phyloP scores from a whole-genome alignment of 805 yeast genomes.

The Metschnikowia lochheadii region DNA sequence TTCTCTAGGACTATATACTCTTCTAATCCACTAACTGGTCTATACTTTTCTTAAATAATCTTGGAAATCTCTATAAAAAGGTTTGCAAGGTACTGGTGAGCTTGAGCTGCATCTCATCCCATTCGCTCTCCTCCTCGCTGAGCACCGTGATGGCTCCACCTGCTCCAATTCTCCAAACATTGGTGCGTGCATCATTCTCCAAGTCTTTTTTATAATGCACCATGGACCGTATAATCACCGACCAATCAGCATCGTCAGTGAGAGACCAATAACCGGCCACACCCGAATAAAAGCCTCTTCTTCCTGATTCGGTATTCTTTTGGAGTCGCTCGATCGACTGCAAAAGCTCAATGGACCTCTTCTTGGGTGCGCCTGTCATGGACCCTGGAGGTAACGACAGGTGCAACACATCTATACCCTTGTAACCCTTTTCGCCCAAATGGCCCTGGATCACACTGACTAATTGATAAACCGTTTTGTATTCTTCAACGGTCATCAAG shows the following conservation, averaged over 20 bases:
- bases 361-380: slow-evolving; percentile 99
- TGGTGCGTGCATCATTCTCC: slow-evolving; percentile 19
- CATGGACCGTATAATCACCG: slow-evolving; percentile 85
- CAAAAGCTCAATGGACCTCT: slow-evolving; percentile 80
- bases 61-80: slow-evolving; percentile 32
- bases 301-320: slow-evolving; percentile 30
- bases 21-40: too few relatives aligned
- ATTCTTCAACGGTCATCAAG: slow-evolving; percentile 90
- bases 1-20: too few relatives aligned
- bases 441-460: slow-evolving; percentile 84
- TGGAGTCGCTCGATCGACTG: slow-evolving; percentile 52
- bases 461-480: slow-evolving; percentile 82
- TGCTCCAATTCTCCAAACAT: slow-evolving; percentile 85
- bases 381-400: slow-evolving; percentile 95
- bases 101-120: slow-evolving; percentile 87
- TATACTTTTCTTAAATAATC: too few relatives aligned
- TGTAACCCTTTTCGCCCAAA: slow-evolving; percentile 35
- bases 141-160: slow-evolving; percentile 97
- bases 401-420: slow-evolving; percentile 75
- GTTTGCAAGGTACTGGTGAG: slow-evolving; percentile 76
- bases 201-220: slow-evolving; percentile 57
- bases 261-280: slow-evolving; percentile 94
- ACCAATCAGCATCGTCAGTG: slow-evolving; percentile 89
- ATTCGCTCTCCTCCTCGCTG: slow-evolving; percentile 78
- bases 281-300: slow-evolving; percentile 89